Percentiles rank a stretch among this genome's conserved stretches.
Conservation (phyloP, 371 early-diverging fungal genomes). For the Batrachochytrium dendrobatidis region DNA sequence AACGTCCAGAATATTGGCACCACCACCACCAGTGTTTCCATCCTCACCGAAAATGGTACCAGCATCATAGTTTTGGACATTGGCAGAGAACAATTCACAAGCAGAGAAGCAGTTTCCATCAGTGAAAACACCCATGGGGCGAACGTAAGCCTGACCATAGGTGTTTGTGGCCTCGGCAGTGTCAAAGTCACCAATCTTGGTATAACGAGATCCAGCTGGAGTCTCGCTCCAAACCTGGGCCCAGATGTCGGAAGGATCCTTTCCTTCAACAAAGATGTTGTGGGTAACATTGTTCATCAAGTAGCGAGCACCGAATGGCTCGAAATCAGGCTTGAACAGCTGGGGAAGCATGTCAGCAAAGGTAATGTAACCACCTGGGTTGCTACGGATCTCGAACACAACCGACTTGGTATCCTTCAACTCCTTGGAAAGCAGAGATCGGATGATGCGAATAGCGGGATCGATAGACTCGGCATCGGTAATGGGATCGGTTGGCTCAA, state of each 20-base stretch:
- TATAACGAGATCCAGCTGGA: not conserved
- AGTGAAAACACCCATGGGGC: conserved; percentile 21
- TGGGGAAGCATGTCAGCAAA: conserved; percentile 14
- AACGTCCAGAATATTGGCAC: conserved; percentile 13
- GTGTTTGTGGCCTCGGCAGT: not conserved
- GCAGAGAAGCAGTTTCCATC: conserved; percentile 24
- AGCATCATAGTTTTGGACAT: conserved; percentile 16
- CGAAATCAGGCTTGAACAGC: conserved; percentile 12
- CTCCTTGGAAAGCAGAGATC: not conserved
- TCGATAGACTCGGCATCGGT: not conserved
- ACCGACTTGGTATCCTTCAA: conserved; percentile 16
- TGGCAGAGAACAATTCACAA: conserved; percentile 18
- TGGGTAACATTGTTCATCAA: conserved; percentile 4
- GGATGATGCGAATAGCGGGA: conserved; percentile 2
- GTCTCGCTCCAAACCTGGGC: conserved; percentile 2
- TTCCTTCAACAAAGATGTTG: conserved; percentile 6
- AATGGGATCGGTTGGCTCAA: not conserved
- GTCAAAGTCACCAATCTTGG: not conserved
- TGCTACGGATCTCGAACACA: conserved; percentile 18
- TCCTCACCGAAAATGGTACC: conserved; percentile 22
- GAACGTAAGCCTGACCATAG: conserved; percentile 19
- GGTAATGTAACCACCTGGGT: conserved; percentile 18
- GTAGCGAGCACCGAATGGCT: conserved; percentile 3
- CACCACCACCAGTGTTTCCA: conserved; percentile 19
- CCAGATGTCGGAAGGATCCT: not conserved